Evolutionary conservation across 352 stramenopile species (phyloP).

Genomic region (Pythium oligandrum): DNA sequence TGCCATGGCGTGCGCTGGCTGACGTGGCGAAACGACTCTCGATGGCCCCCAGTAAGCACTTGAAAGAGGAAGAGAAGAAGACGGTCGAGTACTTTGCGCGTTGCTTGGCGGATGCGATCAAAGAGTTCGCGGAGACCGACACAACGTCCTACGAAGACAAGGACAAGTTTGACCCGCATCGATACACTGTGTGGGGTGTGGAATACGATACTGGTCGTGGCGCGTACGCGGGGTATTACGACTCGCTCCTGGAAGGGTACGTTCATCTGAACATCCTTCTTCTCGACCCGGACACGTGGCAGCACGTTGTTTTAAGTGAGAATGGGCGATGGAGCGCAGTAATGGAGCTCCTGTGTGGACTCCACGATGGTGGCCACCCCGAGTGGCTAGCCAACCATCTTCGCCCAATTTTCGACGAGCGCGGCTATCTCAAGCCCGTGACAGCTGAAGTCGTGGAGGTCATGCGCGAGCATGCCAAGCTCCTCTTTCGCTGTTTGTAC

Average conservation of each 20-base stretch:
- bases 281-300: neutral
- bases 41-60: no score
- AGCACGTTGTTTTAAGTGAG: neutral
- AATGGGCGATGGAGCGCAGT: neutral
- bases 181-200: neutral
- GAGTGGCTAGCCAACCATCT: neutral
- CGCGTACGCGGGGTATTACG: neutral
- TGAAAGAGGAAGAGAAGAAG: no score
- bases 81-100: neutral
- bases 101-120: neutral
- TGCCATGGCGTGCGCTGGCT: no score
- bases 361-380: neutral
- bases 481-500: neutral
- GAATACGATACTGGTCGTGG: neutral
- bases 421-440: neutral
- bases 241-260: conserved; percentile 2
- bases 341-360: neutral
- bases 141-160: neutral
- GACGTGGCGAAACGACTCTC: no score
- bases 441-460: neutral
- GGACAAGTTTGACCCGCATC: neutral
- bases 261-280: conserved; percentile 1
- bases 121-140: conserved; percentile 3
- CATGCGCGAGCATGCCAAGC: neutral
- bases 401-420: neutral